Evolutionary conservation across 495 filamentous ascomycete species (phyloP), one percentile per base, ranked within the genome.

Genomic region (Aspergillus biplanus): DNA sequence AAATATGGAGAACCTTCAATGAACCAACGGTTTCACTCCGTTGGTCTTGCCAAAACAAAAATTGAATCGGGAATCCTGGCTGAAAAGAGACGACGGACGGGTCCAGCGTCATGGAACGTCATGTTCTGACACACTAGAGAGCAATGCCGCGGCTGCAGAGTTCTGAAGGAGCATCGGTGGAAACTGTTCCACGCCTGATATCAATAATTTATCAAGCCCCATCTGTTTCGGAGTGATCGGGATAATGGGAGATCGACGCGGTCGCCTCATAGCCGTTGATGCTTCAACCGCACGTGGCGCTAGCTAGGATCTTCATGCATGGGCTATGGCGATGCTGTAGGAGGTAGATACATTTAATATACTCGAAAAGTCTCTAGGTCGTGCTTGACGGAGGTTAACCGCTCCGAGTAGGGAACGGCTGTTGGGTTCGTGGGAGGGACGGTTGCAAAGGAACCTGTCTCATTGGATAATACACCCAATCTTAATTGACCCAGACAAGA

Each of bases 231-330:
- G 61, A 61, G 61, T 59, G 63, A 76, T 76, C 73, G 69, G 73
- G 67, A 70, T 69, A 68, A 67, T 75, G 74, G 72, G 71, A 73
- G 77, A 80, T 80, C 77, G 74, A 74, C 75, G 60, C 68, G 70
- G 73, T 79, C 74, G 21, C 73, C 75, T 76, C 73, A 70, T 72
- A 78, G 75, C 73, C 74, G 75, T 78, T 77, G 73, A 74, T 73
- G 69, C 73, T 78, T 77, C 67, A 71, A 61, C 65, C 69, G 71
- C 77, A 77, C 73, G 77, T 79, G 77, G 77, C 75, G 74, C 74
- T 79, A 75, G 71, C 75, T 70, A 66, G 73, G 74, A 76, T 79
- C 73, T 71, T 74, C 73, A 79, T 79, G 73, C 76, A 78, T 69
- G 64, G 69, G 61, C 57, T 58, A 64, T 48, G 50, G 64, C 52